Evolutionary conservation across 108 stramenopile genomes (phyloP), one percentile per base, ranked within the genome.

Genomic region (Nitzschia sp.): DNA sequence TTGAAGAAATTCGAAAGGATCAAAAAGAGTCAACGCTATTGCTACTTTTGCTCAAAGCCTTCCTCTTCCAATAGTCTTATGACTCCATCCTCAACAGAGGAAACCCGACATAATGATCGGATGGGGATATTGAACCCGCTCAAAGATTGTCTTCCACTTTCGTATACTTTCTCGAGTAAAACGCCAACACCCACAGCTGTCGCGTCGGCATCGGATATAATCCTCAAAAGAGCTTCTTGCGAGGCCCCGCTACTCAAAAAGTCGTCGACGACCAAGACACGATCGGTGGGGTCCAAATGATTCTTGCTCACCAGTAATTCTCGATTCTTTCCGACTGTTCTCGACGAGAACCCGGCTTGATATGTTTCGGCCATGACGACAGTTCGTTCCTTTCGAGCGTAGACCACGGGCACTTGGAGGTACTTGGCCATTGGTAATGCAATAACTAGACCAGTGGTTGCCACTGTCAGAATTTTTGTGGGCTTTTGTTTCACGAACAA

Each of bases 211-310:
- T 92, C 94, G 44, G 80, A 77, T 26, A 92, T 62, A 38, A 95
- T 91, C 9, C 88, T 66, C 54, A 95, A 62, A 56, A 95, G 67
- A 26, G 94, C 94, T 66, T 92, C 94, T 62, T 95, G 94, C 53
- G 86, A 80, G 16, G 85, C 69, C n/a, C 94, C 94, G 46, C 87
- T 86, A 30, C 86, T 87, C 11, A 95, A 77, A 80, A 95, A 92
- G 55, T 95, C 94, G 67, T 95, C 94, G 9, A 95, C 83, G 45
- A 92, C 76, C 26, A 95, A 77, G n/a, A 95, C 75, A n/a, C 91
- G 80, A 76, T 95, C 94, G 23, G 80, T 81, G 33, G 79, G 67
- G 46, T 85, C 77, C 2, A 95, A 41, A 63, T 95, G 94, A 53
- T 71, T 73, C 65, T 80, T 91, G 65, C 84, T 84, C 11, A 95